These are phyloP conservation scores for Entrophospora sp. DNA, from an alignment of 192 early-diverging fungal genomes.

Conservation along the genomic window DNA sequence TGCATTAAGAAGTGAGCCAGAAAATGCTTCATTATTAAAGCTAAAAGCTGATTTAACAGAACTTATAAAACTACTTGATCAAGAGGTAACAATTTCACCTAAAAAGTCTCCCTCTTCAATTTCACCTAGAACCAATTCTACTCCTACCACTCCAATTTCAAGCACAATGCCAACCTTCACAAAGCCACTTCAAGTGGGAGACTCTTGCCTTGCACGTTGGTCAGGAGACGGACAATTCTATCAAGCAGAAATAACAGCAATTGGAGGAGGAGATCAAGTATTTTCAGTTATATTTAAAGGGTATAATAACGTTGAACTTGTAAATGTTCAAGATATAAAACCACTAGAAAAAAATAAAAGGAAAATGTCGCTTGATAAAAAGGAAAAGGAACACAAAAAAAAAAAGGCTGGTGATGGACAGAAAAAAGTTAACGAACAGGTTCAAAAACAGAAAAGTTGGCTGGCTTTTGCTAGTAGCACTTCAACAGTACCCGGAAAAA, in stretches of 20 bases:
- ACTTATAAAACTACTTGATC: slow-evolving; percentile 50
- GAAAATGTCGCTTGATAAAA: slow-evolving; percentile 20
- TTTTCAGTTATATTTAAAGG: slow-evolving; percentile 57
- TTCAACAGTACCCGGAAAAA: slow-evolving; percentile 20
- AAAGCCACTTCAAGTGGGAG: slow-evolving; percentile 37
- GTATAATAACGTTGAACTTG: slow-evolving; percentile 46
- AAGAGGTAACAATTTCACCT: slow-evolving; percentile 21
- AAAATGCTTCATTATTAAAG: slow-evolving; percentile 58
- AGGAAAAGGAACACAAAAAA: slow-evolving; percentile 37
- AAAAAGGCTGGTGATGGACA: slow-evolving; percentile 32
- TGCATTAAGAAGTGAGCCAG: slow-evolving; percentile 57
- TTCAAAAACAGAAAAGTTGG: slow-evolving; percentile 68
- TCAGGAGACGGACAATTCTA: slow-evolving; percentile 60
- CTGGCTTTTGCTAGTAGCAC: slow-evolving; percentile 57
- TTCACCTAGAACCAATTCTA: slow-evolving; percentile 3
- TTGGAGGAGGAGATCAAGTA: slow-evolving; percentile 42
- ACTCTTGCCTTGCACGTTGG: slow-evolving; percentile 57
- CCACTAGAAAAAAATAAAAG: slow-evolving; percentile 18
- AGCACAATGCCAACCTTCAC: not conserved
- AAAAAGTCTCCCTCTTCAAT: slow-evolving; percentile 16
- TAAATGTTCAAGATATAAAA: slow-evolving; percentile 27
- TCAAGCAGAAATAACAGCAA: slow-evolving; percentile 48
- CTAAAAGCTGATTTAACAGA: slow-evolving; percentile 57
- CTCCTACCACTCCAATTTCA: slow-evolving; percentile 17
- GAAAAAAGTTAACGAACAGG: slow-evolving; percentile 49